Evolutionary conservation across 2,329 filamentous ascomycete genomes (phyloP).

Genomic region (Cercospora nicotianae): DNA sequence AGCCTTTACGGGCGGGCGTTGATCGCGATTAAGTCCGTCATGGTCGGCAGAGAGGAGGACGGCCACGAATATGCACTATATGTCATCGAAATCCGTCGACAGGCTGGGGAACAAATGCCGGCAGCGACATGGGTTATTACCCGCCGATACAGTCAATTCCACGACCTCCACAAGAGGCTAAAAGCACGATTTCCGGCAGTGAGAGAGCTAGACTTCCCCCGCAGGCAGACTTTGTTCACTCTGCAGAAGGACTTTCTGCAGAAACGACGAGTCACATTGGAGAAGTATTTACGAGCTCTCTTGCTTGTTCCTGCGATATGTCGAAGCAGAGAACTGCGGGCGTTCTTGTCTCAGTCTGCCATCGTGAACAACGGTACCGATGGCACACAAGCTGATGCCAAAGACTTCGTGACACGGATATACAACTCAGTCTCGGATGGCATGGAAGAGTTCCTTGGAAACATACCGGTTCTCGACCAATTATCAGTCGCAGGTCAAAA

Average conservation of each 20-base stretch:
- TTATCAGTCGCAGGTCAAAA: conserved; percentile 91
- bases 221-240: conserved; percentile 91
- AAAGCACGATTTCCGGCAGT: conserved; percentile 84
- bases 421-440: conserved; percentile 97
- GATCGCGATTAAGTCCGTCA: conserved; percentile 86
- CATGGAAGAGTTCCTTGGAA: conserved; percentile 96
- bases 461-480: conserved; percentile 92
- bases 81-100: conserved; percentile 84
- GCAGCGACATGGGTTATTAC: conserved; percentile 92
- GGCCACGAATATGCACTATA: conserved; percentile 93
- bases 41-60: conserved; percentile 88
- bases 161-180: conserved; percentile 87
- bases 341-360: conserved; percentile 85
- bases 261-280: conserved; percentile 78
- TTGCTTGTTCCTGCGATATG: conserved; percentile 89
- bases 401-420: conserved; percentile 86
- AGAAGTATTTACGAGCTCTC: conserved; percentile 72
- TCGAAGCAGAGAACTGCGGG: conserved; percentile 84
- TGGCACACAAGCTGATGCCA: conserved; percentile 62
- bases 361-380: conserved; percentile 62
- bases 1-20: conserved; percentile 90
- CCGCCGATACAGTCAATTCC: conserved; percentile 95
- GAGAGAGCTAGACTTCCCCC: conserved; percentile 84
- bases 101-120: conserved; percentile 92
- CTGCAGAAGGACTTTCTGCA: conserved; percentile 93